Evolutionary conservation across 805 yeast species (phyloP), one percentile per base, ranked within the genome.

Genomic region (Candida taoyuanica): DNA sequence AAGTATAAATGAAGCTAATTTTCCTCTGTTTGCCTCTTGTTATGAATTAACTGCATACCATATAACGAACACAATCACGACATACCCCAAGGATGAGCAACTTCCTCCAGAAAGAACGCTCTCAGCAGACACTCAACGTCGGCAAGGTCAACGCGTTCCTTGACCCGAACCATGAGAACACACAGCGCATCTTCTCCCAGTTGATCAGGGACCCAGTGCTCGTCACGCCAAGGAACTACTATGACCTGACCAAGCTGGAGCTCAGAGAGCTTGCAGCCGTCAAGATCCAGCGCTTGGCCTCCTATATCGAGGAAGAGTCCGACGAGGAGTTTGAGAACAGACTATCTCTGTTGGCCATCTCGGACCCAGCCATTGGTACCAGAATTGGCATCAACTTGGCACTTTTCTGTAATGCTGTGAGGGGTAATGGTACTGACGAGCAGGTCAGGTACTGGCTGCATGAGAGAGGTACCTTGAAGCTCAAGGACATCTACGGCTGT

Each of bases 341-440:
- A 53, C 63, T 81, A 44, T 71, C 78, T 23, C 48, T 80, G 40
- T 60, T 81, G 21, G 77, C 78, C 14, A 67, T 80, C 31, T 71
- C 80, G 45, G 97, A 91, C 60, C 94, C 95, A 14, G 81, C 80
- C 49, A 65, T 84, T 31, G 76, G 78, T 36, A 88, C 96, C 23
- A 75, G 98, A 52, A 62, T 85, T 35, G 96, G 95, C 29, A 88
- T 89, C 39, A 95, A 89, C 66, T 69, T 82, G 48, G 96, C 96
- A 5, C 70, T 89, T 41, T 91, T 91, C 58, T 71, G 86, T 37
- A 74, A 78, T 41, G 85, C 95, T 40, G 65, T 89, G 40, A 76
- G 81, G 50, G 96, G 96, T 45, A 83, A 85, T 52, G 98, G 96
- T 48, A 82, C 97, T 7, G 72, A 76, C 24, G 85, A 78, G 40